Conservation (phyloP, 2,329 filamentous ascomycete genomes). For the Diaporthe ampelina region DNA sequence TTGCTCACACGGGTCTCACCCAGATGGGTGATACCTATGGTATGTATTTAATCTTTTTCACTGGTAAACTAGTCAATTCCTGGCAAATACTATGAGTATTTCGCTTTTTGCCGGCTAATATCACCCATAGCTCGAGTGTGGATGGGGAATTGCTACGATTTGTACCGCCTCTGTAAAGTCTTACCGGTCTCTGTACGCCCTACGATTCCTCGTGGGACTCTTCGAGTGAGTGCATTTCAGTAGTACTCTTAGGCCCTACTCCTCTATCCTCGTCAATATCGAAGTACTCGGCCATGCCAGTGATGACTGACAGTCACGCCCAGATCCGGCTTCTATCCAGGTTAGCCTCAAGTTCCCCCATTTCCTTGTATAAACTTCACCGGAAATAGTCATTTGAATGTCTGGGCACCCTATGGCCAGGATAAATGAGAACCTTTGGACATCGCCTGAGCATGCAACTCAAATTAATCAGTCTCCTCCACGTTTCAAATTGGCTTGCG, state of each 20-base stretch:
- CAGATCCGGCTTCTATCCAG: slow-evolving; percentile 39
- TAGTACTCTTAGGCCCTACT: background rate
- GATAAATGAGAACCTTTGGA: background rate
- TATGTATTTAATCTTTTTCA: background rate
- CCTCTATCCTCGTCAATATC: too few relatives aligned
- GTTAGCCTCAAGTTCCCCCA: slow-evolving; percentile 35
- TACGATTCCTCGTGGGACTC: slow-evolving; percentile 47
- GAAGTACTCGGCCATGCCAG: too few relatives aligned
- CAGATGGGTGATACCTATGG: slow-evolving; percentile 48
- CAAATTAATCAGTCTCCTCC: background rate
- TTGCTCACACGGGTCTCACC: slow-evolving; percentile 46
- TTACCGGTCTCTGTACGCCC: slow-evolving; percentile 42
- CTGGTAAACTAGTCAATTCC: too few relatives aligned
- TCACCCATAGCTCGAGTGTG: slow-evolving; percentile 48
- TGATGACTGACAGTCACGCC: background rate
- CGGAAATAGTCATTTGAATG: too few relatives aligned
- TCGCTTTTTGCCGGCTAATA: background rate
- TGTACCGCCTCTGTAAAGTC: slow-evolving; percentile 45
- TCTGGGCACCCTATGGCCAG: background rate
- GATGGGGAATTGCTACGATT: slow-evolving; percentile 48
- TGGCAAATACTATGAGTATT: too few relatives aligned
- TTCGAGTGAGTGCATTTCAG: slow-evolving; percentile 47
- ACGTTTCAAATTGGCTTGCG: background rate
- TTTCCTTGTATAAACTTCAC: background rate
- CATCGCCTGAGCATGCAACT: background rate